Percentiles rank a stretch among this genome's conserved stretches.
phyloP scores from a whole-genome alignment of 2,329 filamentous ascomycete genomes.

The Fusarium mundagurra region DNA sequence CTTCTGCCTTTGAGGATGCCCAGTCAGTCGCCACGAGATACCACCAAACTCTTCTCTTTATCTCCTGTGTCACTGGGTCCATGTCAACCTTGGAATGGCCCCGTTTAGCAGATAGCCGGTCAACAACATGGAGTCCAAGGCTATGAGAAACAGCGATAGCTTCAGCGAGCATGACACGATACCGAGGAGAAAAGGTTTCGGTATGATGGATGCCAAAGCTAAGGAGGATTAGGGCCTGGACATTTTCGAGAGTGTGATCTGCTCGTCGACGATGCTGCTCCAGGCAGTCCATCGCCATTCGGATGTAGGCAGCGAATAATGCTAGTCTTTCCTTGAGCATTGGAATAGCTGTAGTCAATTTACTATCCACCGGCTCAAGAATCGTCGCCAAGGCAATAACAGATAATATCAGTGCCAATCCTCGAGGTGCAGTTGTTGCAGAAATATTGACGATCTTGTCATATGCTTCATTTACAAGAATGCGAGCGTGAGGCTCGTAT shows the following conservation, averaged over 20 bases:
- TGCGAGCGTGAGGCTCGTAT: neutral
- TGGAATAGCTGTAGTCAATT: neutral
- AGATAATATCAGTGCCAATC: neutral
- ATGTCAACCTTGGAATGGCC: rapidly evolving
- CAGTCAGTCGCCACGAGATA: neutral
- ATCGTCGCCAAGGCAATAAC: neutral
- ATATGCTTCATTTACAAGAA: neutral
- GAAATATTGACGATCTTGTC: neutral
- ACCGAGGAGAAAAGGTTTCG: neutral
- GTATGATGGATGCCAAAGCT: neutral
- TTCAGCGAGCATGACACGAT: neutral
- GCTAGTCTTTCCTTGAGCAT: neutral
- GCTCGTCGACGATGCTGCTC: neutral
- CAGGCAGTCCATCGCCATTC: neutral
- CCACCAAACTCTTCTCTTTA: neutral
- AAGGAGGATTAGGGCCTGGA: neutral
- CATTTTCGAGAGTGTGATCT: neutral
- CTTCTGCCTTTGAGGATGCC: neutral
- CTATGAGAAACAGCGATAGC: neutral
- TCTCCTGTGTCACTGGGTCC: neutral
- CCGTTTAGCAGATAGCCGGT: rapidly evolving
- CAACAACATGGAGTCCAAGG: neutral
- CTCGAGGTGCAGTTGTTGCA: neutral
- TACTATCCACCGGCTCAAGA: neutral
- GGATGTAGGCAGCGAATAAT: neutral